A percentile compares a stretch with the other conserved stretches of the same genome.
phyloP scores from a whole-genome alignment of 2,329 filamentous ascomycete genomes.

The Aspergillus fischeri region DNA sequence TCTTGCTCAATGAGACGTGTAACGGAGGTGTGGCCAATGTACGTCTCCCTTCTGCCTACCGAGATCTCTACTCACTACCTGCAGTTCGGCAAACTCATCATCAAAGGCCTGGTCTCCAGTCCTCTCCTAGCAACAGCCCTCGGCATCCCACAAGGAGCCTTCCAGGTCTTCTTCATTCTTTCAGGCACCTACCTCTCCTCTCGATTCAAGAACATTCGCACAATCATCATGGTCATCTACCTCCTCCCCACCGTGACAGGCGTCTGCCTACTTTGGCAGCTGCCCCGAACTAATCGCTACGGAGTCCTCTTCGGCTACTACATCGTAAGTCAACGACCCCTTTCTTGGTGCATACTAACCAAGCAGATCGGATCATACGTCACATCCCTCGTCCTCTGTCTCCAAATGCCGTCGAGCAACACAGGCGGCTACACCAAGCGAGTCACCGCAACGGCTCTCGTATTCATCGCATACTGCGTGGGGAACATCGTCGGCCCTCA shows the following conservation, averaged over 20 bases:
- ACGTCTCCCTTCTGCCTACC: background rate
- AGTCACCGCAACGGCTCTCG: slow-evolving; percentile 44
- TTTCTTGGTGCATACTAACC: background rate
- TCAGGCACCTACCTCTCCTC: slow-evolving; percentile 51
- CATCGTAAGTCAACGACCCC: slow-evolving; percentile 23
- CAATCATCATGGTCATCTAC: slow-evolving; percentile 51
- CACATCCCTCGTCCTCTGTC: slow-evolving; percentile 49
- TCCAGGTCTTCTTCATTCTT: slow-evolving; percentile 51
- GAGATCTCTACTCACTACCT: background rate
- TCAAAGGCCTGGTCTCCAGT: slow-evolving; percentile 44
- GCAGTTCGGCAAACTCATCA: slow-evolving; percentile 51
- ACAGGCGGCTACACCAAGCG: slow-evolving; percentile 50
- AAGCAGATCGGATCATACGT: slow-evolving; percentile 42
- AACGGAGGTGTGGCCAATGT: slow-evolving; percentile 49
- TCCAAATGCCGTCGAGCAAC: slow-evolving; percentile 42
- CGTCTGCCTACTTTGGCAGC: slow-evolving; percentile 48
- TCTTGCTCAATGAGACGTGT: slow-evolving; percentile 51
- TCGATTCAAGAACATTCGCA: slow-evolving; percentile 48
- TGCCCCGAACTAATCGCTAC: slow-evolving; percentile 40
- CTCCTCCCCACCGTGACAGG: slow-evolving; percentile 51
- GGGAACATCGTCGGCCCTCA: slow-evolving; percentile 48
- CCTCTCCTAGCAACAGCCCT: slow-evolving; percentile 48
- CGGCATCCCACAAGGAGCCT: slow-evolving; percentile 53
- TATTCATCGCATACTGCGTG: slow-evolving; percentile 42
- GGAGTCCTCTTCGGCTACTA: slow-evolving; percentile 53